phyloP scores from a whole-genome alignment of 805 yeast species.

The Cyberlindnera mycetangii region DNA sequence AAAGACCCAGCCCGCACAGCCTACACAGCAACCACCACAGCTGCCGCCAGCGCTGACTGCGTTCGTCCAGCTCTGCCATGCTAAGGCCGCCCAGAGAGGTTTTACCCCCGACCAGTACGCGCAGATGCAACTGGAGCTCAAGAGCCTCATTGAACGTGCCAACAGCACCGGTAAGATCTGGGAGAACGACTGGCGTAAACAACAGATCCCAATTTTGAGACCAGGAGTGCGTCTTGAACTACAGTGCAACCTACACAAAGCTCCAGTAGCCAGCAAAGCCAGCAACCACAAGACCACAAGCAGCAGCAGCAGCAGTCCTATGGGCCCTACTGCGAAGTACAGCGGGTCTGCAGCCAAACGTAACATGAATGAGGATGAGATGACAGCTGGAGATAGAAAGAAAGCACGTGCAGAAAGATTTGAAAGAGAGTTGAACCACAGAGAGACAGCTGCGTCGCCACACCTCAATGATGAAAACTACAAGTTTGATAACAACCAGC shows the following conservation, averaged over 20 bases:
- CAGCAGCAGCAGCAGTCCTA: too few species aligned
- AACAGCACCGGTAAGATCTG: slow-evolving; percentile 23
- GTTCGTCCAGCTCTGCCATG: slow-evolving; percentile 25
- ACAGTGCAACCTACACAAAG: slow-evolving; percentile 12
- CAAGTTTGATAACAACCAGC: slow-evolving; percentile 32
- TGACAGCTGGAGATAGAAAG: slow-evolving; percentile 29
- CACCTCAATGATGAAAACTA: slow-evolving; percentile 30
- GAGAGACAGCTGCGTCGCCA: slow-evolving; percentile 19
- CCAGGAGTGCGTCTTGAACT: slow-evolving; percentile 14
- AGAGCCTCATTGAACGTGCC: slow-evolving; percentile 27
- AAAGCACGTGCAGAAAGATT: slow-evolving; percentile 36
- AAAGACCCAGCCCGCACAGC: not conserved
- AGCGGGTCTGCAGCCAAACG: slow-evolving; percentile 1
- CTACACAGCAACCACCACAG: slow-evolving; percentile 11
- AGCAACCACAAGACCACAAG: not conserved
- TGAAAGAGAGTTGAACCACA: slow-evolving; percentile 23
- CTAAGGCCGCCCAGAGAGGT: slow-evolving; percentile 15
- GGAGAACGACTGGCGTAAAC: slow-evolving; percentile 29
- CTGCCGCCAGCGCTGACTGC: slow-evolving; percentile 22
- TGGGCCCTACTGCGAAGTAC: not conserved
- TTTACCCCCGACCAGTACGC: slow-evolving; percentile 15
- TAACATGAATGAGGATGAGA: slow-evolving; percentile 11
- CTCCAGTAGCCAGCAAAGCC: slow-evolving; percentile 2
- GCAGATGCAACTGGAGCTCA: slow-evolving; percentile 26
- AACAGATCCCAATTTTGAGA: slow-evolving; percentile 25